Base-by-base conservation (phyloP, 148 eudicot species). In the Talinum fruticosum region DNA sequence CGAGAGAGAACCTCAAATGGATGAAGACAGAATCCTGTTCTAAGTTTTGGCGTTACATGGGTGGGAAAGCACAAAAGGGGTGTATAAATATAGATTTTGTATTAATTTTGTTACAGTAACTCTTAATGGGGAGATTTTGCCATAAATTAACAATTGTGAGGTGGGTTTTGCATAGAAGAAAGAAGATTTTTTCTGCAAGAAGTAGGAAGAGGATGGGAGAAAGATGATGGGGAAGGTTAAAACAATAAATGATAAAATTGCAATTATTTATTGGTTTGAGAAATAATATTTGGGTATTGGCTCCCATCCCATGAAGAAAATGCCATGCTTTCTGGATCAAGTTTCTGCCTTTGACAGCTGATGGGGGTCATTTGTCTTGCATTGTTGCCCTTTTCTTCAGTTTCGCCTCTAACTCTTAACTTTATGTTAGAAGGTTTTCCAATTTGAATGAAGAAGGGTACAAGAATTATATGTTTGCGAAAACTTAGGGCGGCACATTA, bases 321-420 rank as follows among this genome's bases (percentile, higher is more conserved):
- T 34, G 62, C 62, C 66, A 69, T 66, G 57, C 37, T 53, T 68
- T 77, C 35, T 68, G 74, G 79, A 77, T 77, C 79, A 69, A 35
- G 38, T 76, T 32, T 47, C 64, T 51, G n/a, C 64, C 53, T 53
- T 68, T 34, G 73, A 51, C 72, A 66, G 79, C 72, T 66, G 5
- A 32, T 33, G 73, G 66, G 74, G 73, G 66, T 54, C 74, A 51
- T 61, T 14, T 26, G 15, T 36, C 64, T 57, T 34, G 57, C 38
- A 54, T 18, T n/a, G n/a, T n/a, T n/a, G n/a, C n/a, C n/a, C n/a
- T n/a, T n/a, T n/a, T n/a, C n/a, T n/a, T n/a, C n/a, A n/a, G n/a
- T n/a, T n/a, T n/a, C n/a, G n/a, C n/a, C n/a, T n/a, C n/a, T n/a
- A n/a, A n/a, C n/a, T n/a, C n/a, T n/a, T n/a, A n/a, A n/a, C n/a